phyloP scores from a whole-genome alignment of 257 asterid species.

The Scutellaria barbata region DNA sequence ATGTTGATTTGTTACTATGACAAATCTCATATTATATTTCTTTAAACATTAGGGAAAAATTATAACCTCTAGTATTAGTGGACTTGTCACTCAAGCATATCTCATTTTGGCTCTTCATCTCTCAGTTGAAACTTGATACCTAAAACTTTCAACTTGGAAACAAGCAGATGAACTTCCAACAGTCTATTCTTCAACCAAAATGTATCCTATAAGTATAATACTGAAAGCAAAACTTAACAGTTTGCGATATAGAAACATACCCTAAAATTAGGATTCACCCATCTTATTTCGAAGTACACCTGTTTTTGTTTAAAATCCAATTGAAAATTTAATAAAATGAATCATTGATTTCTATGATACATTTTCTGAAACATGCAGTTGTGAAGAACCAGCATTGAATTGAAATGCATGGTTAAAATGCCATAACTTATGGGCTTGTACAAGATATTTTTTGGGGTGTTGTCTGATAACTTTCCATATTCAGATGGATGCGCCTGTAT shows the following conservation, averaged over 20 bases:
- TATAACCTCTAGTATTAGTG: constrained; percentile 4
- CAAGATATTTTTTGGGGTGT: constrained; percentile 28
- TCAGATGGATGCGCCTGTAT: constrained; percentile 97
- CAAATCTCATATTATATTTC: constrained; percentile 18
- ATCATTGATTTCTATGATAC: constrained; percentile 16
- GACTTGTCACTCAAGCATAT: not conserved
- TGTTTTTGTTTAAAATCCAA: not conserved
- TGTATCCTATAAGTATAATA: too few relatives aligned
- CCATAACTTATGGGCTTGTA: constrained; percentile 7
- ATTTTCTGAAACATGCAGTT: not conserved
- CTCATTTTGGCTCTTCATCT: constrained; percentile 1
- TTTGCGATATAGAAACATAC: too few relatives aligned
- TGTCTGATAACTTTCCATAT: constrained; percentile 30
- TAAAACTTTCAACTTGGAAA: constrained; percentile 31
- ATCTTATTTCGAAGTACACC: not conserved
- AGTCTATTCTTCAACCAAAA: too few relatives aligned
- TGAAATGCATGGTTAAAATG: constrained; percentile 6
- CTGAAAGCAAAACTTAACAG: too few relatives aligned
- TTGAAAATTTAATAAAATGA: not conserved
- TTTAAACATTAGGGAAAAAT: not conserved
- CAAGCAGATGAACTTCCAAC: not conserved
- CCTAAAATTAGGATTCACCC: too few relatives aligned
- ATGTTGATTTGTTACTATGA: constrained; percentile 10
- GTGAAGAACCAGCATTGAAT: constrained; percentile 20
- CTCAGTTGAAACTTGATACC: not conserved